Evolutionary conservation across 2,329 filamentous ascomycete genomes (phyloP).

Genomic region (Alternaria sp.): DNA sequence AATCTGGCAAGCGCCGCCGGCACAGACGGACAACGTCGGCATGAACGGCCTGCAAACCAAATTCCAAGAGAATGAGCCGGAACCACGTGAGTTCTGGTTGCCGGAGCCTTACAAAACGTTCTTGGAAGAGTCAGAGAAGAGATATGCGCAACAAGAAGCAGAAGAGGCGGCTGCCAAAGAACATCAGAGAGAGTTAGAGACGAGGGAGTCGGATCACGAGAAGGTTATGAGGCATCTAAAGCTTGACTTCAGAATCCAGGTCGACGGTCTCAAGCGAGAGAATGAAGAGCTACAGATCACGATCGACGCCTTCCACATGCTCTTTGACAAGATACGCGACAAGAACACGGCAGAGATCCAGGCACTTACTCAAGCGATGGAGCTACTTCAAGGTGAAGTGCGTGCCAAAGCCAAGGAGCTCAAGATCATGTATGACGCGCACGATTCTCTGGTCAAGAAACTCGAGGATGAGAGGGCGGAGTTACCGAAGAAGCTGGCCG

Average conservation of each 20-base stretch:
- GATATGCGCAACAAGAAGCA: not conserved
- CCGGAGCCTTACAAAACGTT: too few species aligned
- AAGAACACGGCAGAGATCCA: not conserved
- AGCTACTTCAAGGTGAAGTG: not conserved
- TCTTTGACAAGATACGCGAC: accelerated
- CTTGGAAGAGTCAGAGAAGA: too few species aligned
- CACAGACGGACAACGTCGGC: not conserved
- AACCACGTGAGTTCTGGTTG: not conserved
- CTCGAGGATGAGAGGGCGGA: not conserved
- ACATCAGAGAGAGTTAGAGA: not conserved
- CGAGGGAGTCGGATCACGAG: accelerated
- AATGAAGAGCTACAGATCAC: not conserved
- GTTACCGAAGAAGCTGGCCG: not conserved
- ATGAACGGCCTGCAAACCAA: accelerated
- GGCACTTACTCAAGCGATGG: not conserved
- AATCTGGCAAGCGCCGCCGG: accelerated
- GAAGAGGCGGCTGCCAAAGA: not conserved
- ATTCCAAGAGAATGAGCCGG: not conserved
- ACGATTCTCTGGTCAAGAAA: not conserved
- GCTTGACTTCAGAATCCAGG: not conserved
- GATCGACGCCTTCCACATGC: too few species aligned
- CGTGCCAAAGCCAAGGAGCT: not conserved
- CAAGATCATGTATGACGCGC: not conserved
- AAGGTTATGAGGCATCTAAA: not conserved
- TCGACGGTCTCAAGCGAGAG: not conserved